Evolutionary conservation across 805 yeast species (phyloP).

Genomic region (Candida arabinofermentans): DNA sequence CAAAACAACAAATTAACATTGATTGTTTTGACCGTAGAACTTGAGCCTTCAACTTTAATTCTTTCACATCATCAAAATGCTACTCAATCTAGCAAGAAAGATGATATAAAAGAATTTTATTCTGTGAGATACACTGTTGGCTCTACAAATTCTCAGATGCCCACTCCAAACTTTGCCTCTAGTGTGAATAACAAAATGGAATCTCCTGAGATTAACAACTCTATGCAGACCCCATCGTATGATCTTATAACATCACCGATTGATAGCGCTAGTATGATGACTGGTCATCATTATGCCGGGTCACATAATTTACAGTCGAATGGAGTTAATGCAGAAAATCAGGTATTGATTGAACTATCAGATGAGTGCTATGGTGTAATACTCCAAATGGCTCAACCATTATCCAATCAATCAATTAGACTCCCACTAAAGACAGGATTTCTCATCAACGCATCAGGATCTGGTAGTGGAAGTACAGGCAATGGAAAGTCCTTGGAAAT

Average conservation of each 20-base stretch:
- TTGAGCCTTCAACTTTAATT: conserved; percentile 44
- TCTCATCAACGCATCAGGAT: conserved; percentile 37
- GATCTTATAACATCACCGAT: conserved; percentile 25
- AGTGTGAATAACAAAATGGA: conserved; percentile 17
- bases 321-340: conserved; percentile 7
- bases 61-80: conserved; percentile 19
- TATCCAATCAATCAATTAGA: conserved; percentile 67
- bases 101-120: conserved; percentile 18
- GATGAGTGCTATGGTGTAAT: conserved; percentile 54
- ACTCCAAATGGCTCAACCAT: conserved; percentile 57
- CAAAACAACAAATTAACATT: conserved; percentile 52
- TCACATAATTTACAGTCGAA: background rate
- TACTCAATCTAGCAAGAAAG: conserved; percentile 7
- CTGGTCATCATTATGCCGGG: background rate
- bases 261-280: conserved; percentile 11
- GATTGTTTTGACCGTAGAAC: conserved; percentile 66
- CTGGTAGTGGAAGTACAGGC: background rate
- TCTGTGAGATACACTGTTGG: conserved; percentile 23
- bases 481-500: conserved; percentile 46
- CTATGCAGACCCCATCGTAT: conserved; percentile 26
- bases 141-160: conserved; percentile 25
- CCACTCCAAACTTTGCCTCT: conserved; percentile 14
- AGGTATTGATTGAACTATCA: conserved; percentile 42
- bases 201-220: conserved; percentile 24
- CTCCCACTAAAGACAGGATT: conserved; percentile 71